phyloP scores from a whole-genome alignment of 139 green algal species.

The Chlorella sp. region DNA sequence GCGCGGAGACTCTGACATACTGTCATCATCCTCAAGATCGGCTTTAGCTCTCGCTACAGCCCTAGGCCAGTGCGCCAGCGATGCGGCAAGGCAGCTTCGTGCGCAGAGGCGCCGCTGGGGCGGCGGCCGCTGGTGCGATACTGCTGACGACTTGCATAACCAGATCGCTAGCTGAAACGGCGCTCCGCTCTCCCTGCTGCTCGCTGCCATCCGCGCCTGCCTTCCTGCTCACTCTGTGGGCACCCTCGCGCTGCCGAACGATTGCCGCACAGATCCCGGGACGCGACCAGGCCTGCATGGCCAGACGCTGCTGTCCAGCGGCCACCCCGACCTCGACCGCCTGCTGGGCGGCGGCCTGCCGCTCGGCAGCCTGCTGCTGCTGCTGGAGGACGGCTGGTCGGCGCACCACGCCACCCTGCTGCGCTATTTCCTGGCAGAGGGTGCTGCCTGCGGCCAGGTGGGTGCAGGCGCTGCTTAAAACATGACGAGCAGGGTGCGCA shows the following conservation, averaged over 20 bases:
- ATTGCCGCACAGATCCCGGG: conserved; percentile 55
- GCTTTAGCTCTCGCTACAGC: neutral
- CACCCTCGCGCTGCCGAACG: neutral
- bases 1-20: no score
- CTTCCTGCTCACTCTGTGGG: neutral
- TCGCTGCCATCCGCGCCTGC: neutral
- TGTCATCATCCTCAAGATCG: no score
- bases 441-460: conserved; percentile 68
- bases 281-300: conserved; percentile 76
- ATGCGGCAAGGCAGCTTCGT: conserved; percentile 33
- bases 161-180: neutral
- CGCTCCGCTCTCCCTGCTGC: neutral
- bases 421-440: conserved; percentile 83
- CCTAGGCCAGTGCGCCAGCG: neutral
- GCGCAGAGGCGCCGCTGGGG: conserved; percentile 7
- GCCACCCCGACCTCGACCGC: conserved; percentile 73
- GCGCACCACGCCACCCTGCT: conserved; percentile 70
- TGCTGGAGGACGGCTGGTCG: conserved; percentile 72
- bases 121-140: neutral
- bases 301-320: conserved; percentile 80
- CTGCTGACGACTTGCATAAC: neutral
- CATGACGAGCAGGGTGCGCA: no score
- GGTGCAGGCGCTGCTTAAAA: neutral
- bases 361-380: conserved; percentile 67
- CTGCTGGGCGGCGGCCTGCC: conserved; percentile 81